Percentiles rank a stretch among this genome's conserved stretches.
Evolutionary conservation across 139 green algal species (phyloP).

Genomic region (Edaphochlamys debaryana): DNA sequence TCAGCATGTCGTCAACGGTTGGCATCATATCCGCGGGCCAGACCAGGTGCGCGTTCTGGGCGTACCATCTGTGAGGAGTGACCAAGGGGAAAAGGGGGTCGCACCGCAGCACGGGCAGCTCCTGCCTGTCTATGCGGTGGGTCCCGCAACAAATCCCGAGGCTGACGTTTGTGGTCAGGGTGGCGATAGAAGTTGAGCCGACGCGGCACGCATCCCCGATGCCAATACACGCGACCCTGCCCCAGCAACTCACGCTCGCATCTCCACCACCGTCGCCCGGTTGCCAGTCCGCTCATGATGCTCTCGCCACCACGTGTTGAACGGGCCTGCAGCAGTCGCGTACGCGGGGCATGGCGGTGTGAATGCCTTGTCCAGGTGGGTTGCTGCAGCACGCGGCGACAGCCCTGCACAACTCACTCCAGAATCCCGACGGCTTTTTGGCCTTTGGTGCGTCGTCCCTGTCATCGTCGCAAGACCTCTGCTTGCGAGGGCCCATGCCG

Average conservation of each 20-base stretch:
- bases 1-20: slow-evolving; percentile 25
- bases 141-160: background rate
- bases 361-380: background rate
- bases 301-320: slow-evolving; percentile 33
- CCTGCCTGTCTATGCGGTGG: too few relatives aligned
- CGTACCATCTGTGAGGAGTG: slow-evolving; percentile 19
- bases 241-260: slow-evolving; percentile 2
- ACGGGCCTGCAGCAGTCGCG: too few relatives aligned
- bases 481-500: too few relatives aligned
- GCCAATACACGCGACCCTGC: background rate
- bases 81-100: background rate
- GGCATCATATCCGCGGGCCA: slow-evolving; percentile 13
- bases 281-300: slow-evolving; percentile 26
- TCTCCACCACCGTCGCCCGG: slow-evolving; percentile 7
- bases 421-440: slow-evolving; percentile 20
- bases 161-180: background rate
- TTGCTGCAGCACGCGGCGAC: background rate
- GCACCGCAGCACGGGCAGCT: background rate
- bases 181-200: too few relatives aligned
- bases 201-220: too few relatives aligned
- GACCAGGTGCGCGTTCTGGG: slow-evolving; percentile 14
- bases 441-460: background rate
- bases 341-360: too few relatives aligned
- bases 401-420: background rate
- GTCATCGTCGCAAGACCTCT: background rate